Percentiles rank a stretch among this genome's conserved stretches.
These are phyloP conservation scores for Suillus bovinus DNA, from an alignment of 768 basidiomycete genomes.

Conservation along the genomic window DNA sequence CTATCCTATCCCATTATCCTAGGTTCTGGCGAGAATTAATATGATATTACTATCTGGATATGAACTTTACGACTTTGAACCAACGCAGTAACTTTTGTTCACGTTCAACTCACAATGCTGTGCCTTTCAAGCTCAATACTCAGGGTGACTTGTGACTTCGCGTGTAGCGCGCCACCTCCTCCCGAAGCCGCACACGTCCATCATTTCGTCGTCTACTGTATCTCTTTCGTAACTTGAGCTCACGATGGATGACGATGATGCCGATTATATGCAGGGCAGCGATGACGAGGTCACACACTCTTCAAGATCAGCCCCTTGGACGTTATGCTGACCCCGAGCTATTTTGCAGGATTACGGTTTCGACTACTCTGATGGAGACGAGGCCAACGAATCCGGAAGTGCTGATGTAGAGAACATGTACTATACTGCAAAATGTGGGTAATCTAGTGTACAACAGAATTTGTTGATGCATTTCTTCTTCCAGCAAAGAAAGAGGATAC, in stretches of 20 bases:
- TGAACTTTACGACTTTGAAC: too few species aligned
- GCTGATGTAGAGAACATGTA: slow-evolving; percentile 98
- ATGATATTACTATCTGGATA: not conserved
- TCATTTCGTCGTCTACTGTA: not conserved
- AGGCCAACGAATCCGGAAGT: slow-evolving; percentile 74
- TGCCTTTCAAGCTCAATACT: not conserved
- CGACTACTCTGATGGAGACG: slow-evolving; percentile 92
- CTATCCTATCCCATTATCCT: not conserved
- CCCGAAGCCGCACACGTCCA: not conserved
- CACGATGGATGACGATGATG: slow-evolving; percentile 89
- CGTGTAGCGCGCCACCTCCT: not conserved
- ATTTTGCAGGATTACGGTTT: slow-evolving; percentile 83
- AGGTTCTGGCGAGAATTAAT: not conserved
- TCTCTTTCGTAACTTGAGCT: not conserved
- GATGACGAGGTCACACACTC: slow-evolving; percentile 70
- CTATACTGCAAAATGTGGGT: slow-evolving; percentile 93
- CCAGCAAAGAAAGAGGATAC: slow-evolving; percentile 92
- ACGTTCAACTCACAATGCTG: not conserved
- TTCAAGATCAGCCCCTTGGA: slow-evolving; percentile 2
- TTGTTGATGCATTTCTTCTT: slow-evolving; percentile 1
- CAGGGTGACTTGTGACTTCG: not conserved
- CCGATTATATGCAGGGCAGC: slow-evolving; percentile 90
- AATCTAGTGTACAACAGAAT: not conserved
- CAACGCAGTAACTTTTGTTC: not conserved
- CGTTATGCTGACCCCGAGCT: slow-evolving; percentile 1